Base-by-base conservation (phyloP, 768 basidiomycete genomes). In the Phaffia tasmanica region DNA sequence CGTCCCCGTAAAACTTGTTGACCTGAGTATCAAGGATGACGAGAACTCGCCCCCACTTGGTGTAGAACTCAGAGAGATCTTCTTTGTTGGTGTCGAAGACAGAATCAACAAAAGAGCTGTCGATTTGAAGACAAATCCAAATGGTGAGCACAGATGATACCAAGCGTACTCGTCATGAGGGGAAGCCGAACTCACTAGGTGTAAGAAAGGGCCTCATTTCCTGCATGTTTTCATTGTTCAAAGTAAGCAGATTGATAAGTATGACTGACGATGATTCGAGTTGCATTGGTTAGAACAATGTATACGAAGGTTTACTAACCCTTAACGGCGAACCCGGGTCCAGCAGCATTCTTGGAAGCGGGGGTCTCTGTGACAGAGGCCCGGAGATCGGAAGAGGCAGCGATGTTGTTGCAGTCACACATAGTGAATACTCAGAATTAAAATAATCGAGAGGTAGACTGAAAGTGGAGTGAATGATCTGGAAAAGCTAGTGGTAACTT, bases 11-110 rank as follows among this genome's bases (percentile, higher is more conserved):
- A 23, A 60, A 5, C 9, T 46, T 32, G 27, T 63, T 54, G n/a
- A 74, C 72, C 72, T 72, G 74, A 21, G 71, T 72, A 70, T 77
- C 76, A 55, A 75, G 75, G 57, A 77, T 73, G 62, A 76, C 73
- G 65, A 77, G 70, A 46, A 76, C 75, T 66, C 76, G 62, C 53
- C 64, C 68, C 76, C 76, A 77, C 69, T 73, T 69, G 70, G 74
- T 71, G 72, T 77, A 77, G 59, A 75, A 74, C 50, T 74, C 74
- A 47, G 72, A 72, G 32, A 77, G 71, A 70, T 74, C 73, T 55
- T 67, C 65, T 58, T 76, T 69, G 50, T 68, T 47, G 69, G 72
- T 55, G 67, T 73, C 74, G 58, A 77, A 77, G 70, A 77, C 74
- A 56, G 73, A 72, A 32, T 74, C 72, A 63, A 70, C 69, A 70